phyloP scores from a whole-genome alignment of 2,329 filamentous ascomycete species.

The Colletotrichum eremochloae region DNA sequence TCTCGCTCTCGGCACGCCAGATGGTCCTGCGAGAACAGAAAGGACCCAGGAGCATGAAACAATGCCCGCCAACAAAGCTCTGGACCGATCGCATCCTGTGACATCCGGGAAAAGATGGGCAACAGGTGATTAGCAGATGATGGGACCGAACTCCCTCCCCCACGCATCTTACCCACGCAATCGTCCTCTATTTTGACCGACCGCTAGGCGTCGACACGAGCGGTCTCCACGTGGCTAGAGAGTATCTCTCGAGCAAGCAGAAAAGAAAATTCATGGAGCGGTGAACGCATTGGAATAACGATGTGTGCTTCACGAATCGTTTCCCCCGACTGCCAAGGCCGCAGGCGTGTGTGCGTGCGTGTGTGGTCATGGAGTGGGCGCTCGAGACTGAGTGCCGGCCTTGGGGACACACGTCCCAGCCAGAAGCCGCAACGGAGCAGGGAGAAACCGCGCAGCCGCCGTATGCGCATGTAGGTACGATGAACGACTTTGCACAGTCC shows the following conservation, averaged over 20 bases:
- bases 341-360: no score
- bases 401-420: not conserved
- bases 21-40: conserved; percentile 7
- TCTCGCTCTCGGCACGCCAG: conserved; percentile 5
- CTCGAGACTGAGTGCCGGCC: not conserved
- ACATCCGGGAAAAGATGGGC: not conserved
- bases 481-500: not conserved
- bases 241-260: not conserved
- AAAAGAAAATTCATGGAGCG: not conserved
- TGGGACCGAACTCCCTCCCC: not conserved
- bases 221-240: not conserved
- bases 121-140: not conserved
- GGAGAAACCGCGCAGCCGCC: not conserved
- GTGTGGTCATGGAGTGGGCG: no score
- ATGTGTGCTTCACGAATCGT: not conserved
- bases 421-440: not conserved
- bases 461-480: not conserved
- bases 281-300: not conserved
- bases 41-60: conserved; percentile 5
- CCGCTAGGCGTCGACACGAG: not conserved
- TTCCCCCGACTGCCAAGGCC: not conserved
- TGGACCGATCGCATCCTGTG: not conserved
- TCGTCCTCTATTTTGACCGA: not conserved
- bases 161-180: not conserved
- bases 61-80: not conserved